phyloP scores from a whole-genome alignment of 768 basidiomycete genomes.

The Leccinum uliginosum region DNA sequence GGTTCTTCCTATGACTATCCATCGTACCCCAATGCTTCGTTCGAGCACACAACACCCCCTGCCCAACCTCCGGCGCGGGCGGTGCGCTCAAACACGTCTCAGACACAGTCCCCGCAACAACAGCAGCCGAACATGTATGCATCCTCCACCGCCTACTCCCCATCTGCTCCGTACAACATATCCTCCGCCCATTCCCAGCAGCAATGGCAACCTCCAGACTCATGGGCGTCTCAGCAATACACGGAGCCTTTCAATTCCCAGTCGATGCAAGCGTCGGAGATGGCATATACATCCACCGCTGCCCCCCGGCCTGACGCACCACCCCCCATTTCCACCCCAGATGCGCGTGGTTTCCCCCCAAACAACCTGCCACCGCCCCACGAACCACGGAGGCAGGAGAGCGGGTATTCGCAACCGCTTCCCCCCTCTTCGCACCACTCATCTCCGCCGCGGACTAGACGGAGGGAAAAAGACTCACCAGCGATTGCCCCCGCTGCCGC shows the following conservation, averaged over 20 bases:
- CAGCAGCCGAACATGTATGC: conserved; percentile 27
- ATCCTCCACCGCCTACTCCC: conserved; percentile 23
- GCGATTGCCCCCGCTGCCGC: conserved; percentile 23
- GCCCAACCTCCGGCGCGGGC: conserved; percentile 29
- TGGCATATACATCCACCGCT: conserved; percentile 30
- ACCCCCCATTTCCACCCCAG: conserved; percentile 26
- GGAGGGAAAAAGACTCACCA: conserved; percentile 34
- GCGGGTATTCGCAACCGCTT: conserved; percentile 26
- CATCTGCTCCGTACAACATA: conserved; percentile 28
- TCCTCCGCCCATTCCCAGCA: conserved; percentile 32
- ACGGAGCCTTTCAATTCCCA: conserved; percentile 31
- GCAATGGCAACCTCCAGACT: conserved; percentile 34
- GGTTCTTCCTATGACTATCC: conserved; percentile 49
- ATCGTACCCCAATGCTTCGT: conserved; percentile 34
- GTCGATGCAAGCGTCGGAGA: conserved; percentile 29
- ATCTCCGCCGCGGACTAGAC: conserved; percentile 33
- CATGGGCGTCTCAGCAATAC: conserved; percentile 35
- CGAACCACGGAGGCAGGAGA: conserved; percentile 33
- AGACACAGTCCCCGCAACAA: conserved; percentile 31
- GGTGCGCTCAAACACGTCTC: conserved; percentile 29
- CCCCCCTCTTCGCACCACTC: conserved; percentile 24
- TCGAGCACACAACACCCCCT: conserved; percentile 22
- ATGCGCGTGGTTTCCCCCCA: conserved; percentile 29
- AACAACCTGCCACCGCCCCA: conserved; percentile 24
- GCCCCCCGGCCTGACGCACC: conserved; percentile 5